A percentile compares a stretch with the other conserved stretches of the same genome.
These are phyloP conservation scores for Scheffersomyces quercinus DNA, from an alignment of 1,139 yeast genomes.

Conservation along the genomic window DNA sequence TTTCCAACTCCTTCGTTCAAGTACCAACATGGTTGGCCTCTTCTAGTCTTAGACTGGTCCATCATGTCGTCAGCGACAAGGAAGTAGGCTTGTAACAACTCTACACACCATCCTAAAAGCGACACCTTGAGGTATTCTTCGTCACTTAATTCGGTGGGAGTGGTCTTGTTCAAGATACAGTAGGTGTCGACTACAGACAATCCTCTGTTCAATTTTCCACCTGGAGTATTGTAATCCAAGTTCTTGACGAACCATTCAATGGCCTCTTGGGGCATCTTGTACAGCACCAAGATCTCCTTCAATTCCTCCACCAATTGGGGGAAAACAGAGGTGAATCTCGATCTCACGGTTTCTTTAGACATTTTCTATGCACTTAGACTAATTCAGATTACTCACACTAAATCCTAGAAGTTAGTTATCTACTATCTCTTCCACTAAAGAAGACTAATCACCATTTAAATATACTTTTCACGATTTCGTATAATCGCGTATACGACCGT, in stretches of 20 bases:
- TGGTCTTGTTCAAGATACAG: constrained; percentile 68
- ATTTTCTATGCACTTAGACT: constrained; percentile 11
- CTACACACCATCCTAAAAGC: constrained; percentile 93
- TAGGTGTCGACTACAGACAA: constrained; percentile 93
- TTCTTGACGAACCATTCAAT: constrained; percentile 79
- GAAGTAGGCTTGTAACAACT: constrained; percentile 93
- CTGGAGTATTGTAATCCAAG: constrained; percentile 86
- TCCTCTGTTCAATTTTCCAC: constrained; percentile 97
- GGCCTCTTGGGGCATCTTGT: constrained; percentile 87
- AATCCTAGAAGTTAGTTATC: too few relatives aligned
- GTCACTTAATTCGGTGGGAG: constrained; percentile 54
- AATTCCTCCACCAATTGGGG: constrained; percentile 77
- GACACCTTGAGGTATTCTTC: constrained; percentile 85
- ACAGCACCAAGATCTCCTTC: constrained; percentile 57
- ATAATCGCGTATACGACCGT: too few relatives aligned
- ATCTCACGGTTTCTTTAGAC: constrained; percentile 45
- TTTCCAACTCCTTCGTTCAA: constrained; percentile 75
- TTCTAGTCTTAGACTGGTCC: constrained; percentile 96
- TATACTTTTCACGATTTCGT: too few relatives aligned
- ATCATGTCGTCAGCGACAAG: constrained; percentile 98
- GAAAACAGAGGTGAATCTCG: constrained; percentile 71
- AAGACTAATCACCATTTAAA: too few relatives aligned
- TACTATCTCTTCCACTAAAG: too few relatives aligned
- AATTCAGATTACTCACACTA: too few relatives aligned
- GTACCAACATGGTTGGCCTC: constrained; percentile 99